Conservation (phyloP, 2,329 filamentous ascomycete genomes). For the Trichophyton equinum region DNA sequence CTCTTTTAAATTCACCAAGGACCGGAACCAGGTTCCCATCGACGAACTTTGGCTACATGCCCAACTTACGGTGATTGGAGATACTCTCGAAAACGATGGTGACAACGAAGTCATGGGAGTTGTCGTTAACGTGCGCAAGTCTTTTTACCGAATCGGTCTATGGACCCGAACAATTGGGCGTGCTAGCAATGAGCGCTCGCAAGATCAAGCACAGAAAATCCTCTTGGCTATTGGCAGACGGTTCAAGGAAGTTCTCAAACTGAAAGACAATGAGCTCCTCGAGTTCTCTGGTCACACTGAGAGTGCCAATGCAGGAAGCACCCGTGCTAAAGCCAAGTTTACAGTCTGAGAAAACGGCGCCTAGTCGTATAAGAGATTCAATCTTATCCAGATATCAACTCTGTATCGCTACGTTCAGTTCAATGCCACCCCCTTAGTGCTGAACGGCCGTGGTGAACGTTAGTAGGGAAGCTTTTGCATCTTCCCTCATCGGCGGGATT, state of each 20-base stretch:
- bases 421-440: not conserved
- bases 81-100: conserved; percentile 84
- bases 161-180: conserved; percentile 95
- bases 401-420: not conserved
- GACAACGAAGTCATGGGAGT: conserved; percentile 99
- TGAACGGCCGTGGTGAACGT: not conserved
- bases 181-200: conserved; percentile 61
- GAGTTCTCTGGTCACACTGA: conserved; percentile 98
- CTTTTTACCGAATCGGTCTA: conserved; percentile 91
- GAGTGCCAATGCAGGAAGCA: conserved; percentile 82
- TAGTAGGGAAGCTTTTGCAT: not conserved
- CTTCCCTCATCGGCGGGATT: not conserved
- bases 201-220: conserved; percentile 74
- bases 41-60: conserved; percentile 95
- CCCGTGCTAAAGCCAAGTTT: conserved; percentile 90
- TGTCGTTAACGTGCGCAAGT: conserved; percentile 96
- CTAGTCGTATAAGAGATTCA: not conserved
- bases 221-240: conserved; percentile 71
- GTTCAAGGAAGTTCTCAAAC: conserved; percentile 84
- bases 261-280: conserved; percentile 62
- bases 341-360: conserved; percentile 46
- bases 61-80: conserved; percentile 91
- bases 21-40: conserved; percentile 82
- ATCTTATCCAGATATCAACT: not conserved
- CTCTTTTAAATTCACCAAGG: conserved; percentile 60